Base-by-base conservation (phyloP, 768 basidiomycete species). In the Terana coerulea region DNA sequence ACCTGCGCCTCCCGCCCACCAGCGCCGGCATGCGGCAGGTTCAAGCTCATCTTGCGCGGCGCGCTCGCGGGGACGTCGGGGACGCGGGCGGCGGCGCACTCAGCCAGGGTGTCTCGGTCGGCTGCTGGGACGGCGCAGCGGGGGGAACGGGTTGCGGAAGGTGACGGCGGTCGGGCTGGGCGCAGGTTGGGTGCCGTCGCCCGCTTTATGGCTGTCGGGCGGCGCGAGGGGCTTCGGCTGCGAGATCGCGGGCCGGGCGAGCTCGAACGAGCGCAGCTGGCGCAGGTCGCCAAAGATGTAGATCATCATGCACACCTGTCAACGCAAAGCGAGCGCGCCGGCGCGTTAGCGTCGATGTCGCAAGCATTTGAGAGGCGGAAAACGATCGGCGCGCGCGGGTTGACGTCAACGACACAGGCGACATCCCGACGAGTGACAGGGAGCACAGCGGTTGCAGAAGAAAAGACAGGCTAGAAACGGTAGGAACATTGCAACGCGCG, bases 211-310 rank as follows among this genome's bases (percentile, higher is more conserved):
- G 30, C 30, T 40, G 33, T 35, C 37, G 35, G 31, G 37, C 49
- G 45, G 49, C 11, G 56, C 70, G 71, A 47, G 73, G 74, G 0
- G 84, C 83, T 56, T 86, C 83, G 12, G 45, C 19, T 46, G 6
- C 1, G 45, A 46, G 14, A 46, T 46, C 19, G 78, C 68, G 9
- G 87, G 88, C 19, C 86, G 75, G 3, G 79, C 65, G n/a, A 91
- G 80, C 63, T 90, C 88, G 60, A 89, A 89, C 56, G 80, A 84
- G 58, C 84, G 81, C 17, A 91, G 74, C 60, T 91, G 88, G 7
- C 88, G 74, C 17, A 90, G 72, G 66, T 91, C 88, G 7, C 88
- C 88, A 59, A 90, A 88, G 26, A 90, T 62, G 62, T 89, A 91
- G 5, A 91, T 79, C 62, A 86, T 87, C 49, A 90, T 63, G 62